Evolutionary conservation across 345 rosid species (phyloP).

Genomic region (Noccaea bulbosa): DNA sequence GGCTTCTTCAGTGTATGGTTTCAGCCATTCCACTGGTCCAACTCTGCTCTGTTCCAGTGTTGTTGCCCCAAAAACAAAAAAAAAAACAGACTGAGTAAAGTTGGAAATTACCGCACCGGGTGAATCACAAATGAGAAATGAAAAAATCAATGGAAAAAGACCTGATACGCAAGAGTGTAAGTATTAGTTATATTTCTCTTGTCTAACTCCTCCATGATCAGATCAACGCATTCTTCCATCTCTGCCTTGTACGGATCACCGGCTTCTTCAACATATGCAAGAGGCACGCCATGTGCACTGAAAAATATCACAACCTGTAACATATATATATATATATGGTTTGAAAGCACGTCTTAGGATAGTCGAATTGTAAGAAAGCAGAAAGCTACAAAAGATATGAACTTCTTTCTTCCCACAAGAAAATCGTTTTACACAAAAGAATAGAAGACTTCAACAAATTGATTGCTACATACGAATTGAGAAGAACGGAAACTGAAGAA

Average conservation of each 20-base stretch:
- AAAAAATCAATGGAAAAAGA: conserved; percentile 32
- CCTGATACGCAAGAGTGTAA: conserved; percentile 98
- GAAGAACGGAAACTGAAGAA: conserved; percentile 5
- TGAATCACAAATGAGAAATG: not conserved
- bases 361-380: conserved; percentile 17
- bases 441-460: not conserved
- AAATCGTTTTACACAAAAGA: not conserved
- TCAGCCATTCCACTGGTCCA: conserved; percentile 99
- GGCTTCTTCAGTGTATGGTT: conserved; percentile 98
- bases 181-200: conserved; percentile 71
- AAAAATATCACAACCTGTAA: conserved; percentile 92
- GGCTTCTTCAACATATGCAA: conserved; percentile 98
- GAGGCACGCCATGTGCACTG: conserved; percentile 99
- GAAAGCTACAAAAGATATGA: conserved; percentile 12
- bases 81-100: not conserved
- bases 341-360: conserved; percentile 38
- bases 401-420: not conserved
- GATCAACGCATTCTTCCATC: conserved; percentile 98
- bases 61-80: not conserved
- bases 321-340: conserved; percentile 36
- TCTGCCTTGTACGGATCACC: conserved; percentile 99
- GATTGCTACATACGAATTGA: conserved; percentile 2
- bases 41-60: conserved; percentile 87
- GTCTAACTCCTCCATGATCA: conserved; percentile 95
- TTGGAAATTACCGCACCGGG: not conserved